These are phyloP conservation scores for Achaetomiella virescens DNA, from an alignment of 495 filamentous ascomycete genomes.

Conservation along the genomic window DNA sequence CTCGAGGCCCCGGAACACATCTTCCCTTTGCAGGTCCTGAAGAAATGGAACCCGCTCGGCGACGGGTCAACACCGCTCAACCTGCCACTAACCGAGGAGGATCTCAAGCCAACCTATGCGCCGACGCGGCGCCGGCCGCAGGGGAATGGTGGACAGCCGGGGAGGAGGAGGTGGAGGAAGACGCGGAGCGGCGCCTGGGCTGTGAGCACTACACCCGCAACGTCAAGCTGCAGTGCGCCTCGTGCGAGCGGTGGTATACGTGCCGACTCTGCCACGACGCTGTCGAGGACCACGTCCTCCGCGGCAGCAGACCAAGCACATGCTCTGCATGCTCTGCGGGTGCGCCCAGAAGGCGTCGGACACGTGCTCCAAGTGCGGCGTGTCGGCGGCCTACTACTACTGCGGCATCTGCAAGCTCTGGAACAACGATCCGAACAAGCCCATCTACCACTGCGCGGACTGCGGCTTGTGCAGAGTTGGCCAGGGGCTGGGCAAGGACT, in stretches of 20 bases:
- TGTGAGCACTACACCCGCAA: conserved; percentile 94
- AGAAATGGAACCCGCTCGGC: conserved; percentile 35
- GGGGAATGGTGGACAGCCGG: conserved; percentile 12
- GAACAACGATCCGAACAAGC: conserved; percentile 87
- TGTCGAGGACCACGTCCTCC: conserved; percentile 74
- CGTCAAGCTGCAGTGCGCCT: conserved; percentile 87
- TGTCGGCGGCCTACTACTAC: conserved; percentile 82
- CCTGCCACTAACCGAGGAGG: conserved; percentile 64
- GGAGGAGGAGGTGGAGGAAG: conserved; percentile 40
- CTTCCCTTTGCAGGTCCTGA: conserved; percentile 29
- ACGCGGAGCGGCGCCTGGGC: conserved; percentile 53
- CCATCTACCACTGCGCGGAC: conserved; percentile 94
- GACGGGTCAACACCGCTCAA: conserved; percentile 36
- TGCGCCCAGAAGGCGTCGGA: conserved; percentile 77
- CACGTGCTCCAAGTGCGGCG: conserved; percentile 67
- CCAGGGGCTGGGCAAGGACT: conserved; percentile 89
- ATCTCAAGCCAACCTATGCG: conserved; percentile 65
- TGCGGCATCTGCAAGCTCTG: conserved; percentile 93
- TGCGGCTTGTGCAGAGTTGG: conserved; percentile 94
- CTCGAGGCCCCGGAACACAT: conserved; percentile 20
- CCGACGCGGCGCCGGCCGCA: conserved; percentile 21
- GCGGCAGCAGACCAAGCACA: conserved; percentile 79
- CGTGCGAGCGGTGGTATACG: conserved; percentile 88
- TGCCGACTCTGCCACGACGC: conserved; percentile 94
- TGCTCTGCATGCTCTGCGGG: conserved; percentile 96